These are phyloP conservation scores for Acanthamoeba culbertsoni DNA, from an alignment of 208 protist species.

Conservation along the genomic window DNA sequence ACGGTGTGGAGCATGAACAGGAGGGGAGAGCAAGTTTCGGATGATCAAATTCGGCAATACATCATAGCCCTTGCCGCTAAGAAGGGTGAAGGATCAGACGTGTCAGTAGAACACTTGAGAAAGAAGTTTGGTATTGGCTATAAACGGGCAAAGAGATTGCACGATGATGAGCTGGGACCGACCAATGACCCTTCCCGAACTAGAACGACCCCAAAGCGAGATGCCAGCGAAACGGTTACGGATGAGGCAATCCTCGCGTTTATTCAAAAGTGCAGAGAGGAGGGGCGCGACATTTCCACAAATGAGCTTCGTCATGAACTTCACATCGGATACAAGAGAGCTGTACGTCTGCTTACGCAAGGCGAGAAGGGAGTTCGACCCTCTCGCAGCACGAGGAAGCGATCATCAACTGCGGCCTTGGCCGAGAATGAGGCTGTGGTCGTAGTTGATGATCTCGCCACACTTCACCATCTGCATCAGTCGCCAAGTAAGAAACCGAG, in stretches of 20 bases:
- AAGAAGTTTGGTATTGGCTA: constrained; percentile 15
- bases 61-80: not conserved
- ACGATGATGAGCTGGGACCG: not conserved
- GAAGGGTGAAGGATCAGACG: not conserved
- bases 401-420: not conserved
- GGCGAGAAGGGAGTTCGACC: not conserved
- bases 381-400: not conserved
- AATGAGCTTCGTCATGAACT: constrained; percentile 28
- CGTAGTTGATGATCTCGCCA: not conserved
- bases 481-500: not conserved
- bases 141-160: not conserved
- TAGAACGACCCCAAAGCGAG: not conserved
- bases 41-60: constrained; percentile 42
- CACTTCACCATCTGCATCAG: not conserved
- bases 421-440: not conserved
- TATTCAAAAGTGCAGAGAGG: not conserved
- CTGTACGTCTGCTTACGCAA: not conserved
- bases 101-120: not conserved
- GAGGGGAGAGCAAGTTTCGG: not conserved
- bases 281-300: not conserved
- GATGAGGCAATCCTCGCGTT: not conserved
- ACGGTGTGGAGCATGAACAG: not conserved
- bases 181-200: not conserved
- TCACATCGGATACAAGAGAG: constrained; percentile 28
- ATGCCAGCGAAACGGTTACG: not conserved